phyloP scores from a whole-genome alignment of 2,329 filamentous ascomycete genomes.

The Mycosphaerella sp. region DNA sequence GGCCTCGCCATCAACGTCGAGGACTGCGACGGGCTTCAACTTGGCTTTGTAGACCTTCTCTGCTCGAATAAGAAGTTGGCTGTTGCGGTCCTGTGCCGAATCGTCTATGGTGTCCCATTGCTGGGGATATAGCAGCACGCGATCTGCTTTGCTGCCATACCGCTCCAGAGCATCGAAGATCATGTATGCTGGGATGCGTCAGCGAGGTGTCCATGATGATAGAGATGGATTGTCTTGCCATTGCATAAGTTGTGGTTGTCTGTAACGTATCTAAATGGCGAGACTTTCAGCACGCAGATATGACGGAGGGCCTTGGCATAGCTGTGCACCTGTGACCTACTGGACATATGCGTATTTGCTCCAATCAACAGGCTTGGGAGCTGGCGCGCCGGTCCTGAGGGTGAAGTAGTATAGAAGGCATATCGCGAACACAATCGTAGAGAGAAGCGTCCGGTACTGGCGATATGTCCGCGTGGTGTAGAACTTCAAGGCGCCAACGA shows the following conservation, averaged over 20 bases:
- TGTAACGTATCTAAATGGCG: slow-evolving; percentile 20
- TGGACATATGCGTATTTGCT: slow-evolving; percentile 23
- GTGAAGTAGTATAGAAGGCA: slow-evolving; percentile 18
- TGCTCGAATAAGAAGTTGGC: slow-evolving; percentile 34
- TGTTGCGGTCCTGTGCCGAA: slow-evolving; percentile 35
- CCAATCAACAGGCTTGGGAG: slow-evolving; percentile 16
- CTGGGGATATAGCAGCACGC: slow-evolving; percentile 42
- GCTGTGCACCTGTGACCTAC: slow-evolving; percentile 14
- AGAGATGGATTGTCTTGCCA: slow-evolving; percentile 1
- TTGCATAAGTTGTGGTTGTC: slow-evolving; percentile 25
- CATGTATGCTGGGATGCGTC: slow-evolving; percentile 27
- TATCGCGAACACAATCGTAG: slow-evolving; percentile 16
- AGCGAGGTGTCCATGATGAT: neutral
- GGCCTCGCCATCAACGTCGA: slow-evolving; percentile 26
- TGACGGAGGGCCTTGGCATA: neutral
- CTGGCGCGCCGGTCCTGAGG: slow-evolving; percentile 2
- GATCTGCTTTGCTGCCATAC: slow-evolving; percentile 42
- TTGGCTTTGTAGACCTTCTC: slow-evolving; percentile 46
- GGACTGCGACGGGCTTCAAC: slow-evolving; percentile 44
- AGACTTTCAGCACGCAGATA: neutral
- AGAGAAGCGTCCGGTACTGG: slow-evolving; percentile 16
- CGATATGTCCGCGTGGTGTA: slow-evolving; percentile 10
- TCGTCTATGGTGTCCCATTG: slow-evolving; percentile 34
- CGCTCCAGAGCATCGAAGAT: slow-evolving; percentile 41
- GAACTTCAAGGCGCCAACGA: slow-evolving; percentile 14